phyloP scores from a whole-genome alignment of 441 rosid genomes.

The Erodium moschatum region DNA sequence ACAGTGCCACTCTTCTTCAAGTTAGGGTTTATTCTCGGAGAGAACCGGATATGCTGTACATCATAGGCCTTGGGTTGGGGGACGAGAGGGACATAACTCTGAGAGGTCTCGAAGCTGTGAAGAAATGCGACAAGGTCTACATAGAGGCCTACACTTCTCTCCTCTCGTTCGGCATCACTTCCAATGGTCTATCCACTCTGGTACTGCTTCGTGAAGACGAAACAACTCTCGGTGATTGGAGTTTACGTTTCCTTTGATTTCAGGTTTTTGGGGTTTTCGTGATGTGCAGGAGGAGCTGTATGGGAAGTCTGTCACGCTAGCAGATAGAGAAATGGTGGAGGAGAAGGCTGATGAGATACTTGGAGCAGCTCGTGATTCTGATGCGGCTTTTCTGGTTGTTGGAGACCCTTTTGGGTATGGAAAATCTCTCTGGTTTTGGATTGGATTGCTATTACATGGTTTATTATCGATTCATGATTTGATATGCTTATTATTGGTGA shows the following conservation, averaged over 20 bases:
- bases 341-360: slow-evolving; percentile 64
- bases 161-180: slow-evolving; percentile 74
- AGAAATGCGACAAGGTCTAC: slow-evolving; percentile 63
- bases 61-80: slow-evolving; percentile 77
- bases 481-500: not conserved
- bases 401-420: slow-evolving; percentile 91
- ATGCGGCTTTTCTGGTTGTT: slow-evolving; percentile 75
- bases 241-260: not conserved
- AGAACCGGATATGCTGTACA: slow-evolving; percentile 49
- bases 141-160: slow-evolving; percentile 95
- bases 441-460: not conserved
- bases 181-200: slow-evolving; percentile 63
- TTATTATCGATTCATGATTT: not conserved
- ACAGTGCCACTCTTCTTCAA: not conserved
- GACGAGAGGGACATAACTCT: slow-evolving; percentile 75
- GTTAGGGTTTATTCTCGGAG: slow-evolving; percentile 15
- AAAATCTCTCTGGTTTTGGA: not conserved
- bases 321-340: slow-evolving; percentile 93
- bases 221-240: not conserved
- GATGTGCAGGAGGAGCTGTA: slow-evolving; percentile 54
- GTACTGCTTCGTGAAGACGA: slow-evolving; percentile 23
- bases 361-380: slow-evolving; percentile 40
- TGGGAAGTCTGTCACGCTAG: slow-evolving; percentile 51
- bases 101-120: slow-evolving; percentile 71
- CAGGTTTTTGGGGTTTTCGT: not conserved